Conservation (phyloP, 2,329 filamentous ascomycete genomes). For the Mycogone perniciosa region DNA sequence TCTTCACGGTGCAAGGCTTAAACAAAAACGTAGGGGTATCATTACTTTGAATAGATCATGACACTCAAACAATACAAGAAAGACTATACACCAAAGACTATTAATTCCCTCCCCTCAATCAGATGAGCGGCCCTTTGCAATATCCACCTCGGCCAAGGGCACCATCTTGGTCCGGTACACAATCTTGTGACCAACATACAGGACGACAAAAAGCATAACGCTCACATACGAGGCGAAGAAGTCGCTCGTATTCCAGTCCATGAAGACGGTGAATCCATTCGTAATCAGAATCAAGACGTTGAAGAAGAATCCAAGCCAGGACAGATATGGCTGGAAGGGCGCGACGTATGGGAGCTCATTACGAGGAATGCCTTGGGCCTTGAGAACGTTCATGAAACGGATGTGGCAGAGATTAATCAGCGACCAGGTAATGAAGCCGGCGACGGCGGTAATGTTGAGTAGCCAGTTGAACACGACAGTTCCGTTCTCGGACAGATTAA, state of each 20-base stretch:
- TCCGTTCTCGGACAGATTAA: slow-evolving; percentile 56
- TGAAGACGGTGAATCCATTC: slow-evolving; percentile 63
- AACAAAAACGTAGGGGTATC: slow-evolving; percentile 7
- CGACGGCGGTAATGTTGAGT: slow-evolving; percentile 62
- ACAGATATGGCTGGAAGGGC: slow-evolving; percentile 56
- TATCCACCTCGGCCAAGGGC: slow-evolving; percentile 30
- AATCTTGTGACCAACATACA: slow-evolving; percentile 57
- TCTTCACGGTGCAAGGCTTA: no score
- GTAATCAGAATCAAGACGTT: slow-evolving; percentile 59
- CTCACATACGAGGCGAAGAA: slow-evolving; percentile 63
- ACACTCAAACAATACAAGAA: slow-evolving; percentile 8
- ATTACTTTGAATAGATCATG: slow-evolving; percentile 12
- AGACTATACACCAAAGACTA: slow-evolving; percentile 2
- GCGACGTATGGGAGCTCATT: slow-evolving; percentile 54
- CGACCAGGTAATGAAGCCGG: slow-evolving; percentile 65
- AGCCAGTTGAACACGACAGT: slow-evolving; percentile 65
- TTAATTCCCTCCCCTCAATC: background rate
- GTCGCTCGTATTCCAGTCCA: slow-evolving; percentile 51
- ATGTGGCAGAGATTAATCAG: slow-evolving; percentile 60
- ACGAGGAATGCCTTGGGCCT: slow-evolving; percentile 50
- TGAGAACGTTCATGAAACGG: slow-evolving; percentile 56
- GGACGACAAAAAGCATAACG: slow-evolving; percentile 54
- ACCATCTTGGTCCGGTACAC: slow-evolving; percentile 34
- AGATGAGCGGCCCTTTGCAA: slow-evolving; percentile 16
- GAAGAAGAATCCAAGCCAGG: slow-evolving; percentile 61